Base-by-base conservation (phyloP, 1,139 yeast genomes). In the Magnusiomyces ingens region DNA sequence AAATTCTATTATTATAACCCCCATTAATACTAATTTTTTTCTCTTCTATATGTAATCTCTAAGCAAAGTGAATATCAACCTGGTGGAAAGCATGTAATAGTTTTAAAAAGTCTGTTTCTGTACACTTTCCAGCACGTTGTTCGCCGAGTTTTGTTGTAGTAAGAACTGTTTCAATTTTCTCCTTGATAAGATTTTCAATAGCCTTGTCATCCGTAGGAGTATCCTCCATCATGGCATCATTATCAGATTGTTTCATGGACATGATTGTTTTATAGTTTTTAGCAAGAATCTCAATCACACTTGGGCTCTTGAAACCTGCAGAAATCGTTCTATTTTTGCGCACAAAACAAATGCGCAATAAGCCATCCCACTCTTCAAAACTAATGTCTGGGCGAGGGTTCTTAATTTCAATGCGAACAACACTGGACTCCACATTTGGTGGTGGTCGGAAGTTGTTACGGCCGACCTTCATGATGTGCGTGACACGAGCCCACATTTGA, bases 401-500 rank as follows among this genome's bases (percentile, higher is more conserved):
- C 69, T 93, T 93, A 55, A 94, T 83, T 69, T 91, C 99, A 52
- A 93, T 83, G 66, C 96, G 80, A 19, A 93, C 98, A 50, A 93
- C 99, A 44, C 95, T 85, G 0, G 97, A 89, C 70, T 93, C 99
- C 56, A 93, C 99, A 69, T 93, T 93, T 55, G 99, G 99, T 19
- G 99, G 99, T 41, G 99, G 99, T 60, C 97, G 79, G 76, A 93
- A 93, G 67, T 93, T 93, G 69, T 94, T 94, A 67, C 83, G 85
- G 36, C 99, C 98, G 43, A 93, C 99, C 70, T 94, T 94, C 99
- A 93, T 93, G 55, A 93, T 88, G 70, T 93, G 99, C 6, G 96
- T 90, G 21, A 94, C 97, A 60, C 88, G 88, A 21, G 98, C 96
- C 98, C 99, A 93, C 98, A 93, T 91, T 67, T 93, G 99, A 0